These are phyloP conservation scores for Barnettozyma hawaiiensis DNA, from an alignment of 1,139 yeast genomes.

Conservation along the genomic window DNA sequence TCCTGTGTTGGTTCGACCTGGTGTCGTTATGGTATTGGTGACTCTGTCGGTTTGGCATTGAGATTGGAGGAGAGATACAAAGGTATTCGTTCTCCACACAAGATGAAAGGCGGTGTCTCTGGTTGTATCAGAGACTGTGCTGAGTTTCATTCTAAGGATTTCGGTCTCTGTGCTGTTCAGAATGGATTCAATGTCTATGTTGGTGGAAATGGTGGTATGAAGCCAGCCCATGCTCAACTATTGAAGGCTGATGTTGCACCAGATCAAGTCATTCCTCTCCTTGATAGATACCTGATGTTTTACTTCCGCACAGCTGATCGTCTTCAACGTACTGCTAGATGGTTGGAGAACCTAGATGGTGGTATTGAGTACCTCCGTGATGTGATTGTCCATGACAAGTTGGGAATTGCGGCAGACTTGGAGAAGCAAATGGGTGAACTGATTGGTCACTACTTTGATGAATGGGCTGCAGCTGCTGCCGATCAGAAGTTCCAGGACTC, in stretches of 20 bases:
- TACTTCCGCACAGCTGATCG: constrained; percentile 33
- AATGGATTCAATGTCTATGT: constrained; percentile 32
- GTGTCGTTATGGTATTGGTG: constrained; percentile 35
- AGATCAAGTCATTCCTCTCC: constrained; percentile 30
- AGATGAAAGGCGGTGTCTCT: constrained; percentile 33
- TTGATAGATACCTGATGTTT: constrained; percentile 32
- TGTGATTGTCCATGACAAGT: constrained; percentile 30
- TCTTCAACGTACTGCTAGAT: constrained; percentile 32
- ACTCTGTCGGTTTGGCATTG: constrained; percentile 32
- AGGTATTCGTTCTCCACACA: constrained; percentile 32
- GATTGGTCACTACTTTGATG: constrained; percentile 30
- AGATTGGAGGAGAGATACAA: constrained; percentile 32
- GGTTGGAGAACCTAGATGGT: constrained; percentile 31
- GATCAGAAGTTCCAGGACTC: constrained; percentile 19
- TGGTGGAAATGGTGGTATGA: constrained; percentile 35
- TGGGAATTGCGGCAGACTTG: constrained; percentile 30
- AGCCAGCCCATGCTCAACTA: constrained; percentile 32
- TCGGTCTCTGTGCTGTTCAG: constrained; percentile 30
- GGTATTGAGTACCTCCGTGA: constrained; percentile 31
- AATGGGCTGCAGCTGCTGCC: constrained; percentile 28
- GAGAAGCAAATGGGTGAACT: constrained; percentile 30
- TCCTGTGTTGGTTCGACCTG: constrained; percentile 35
- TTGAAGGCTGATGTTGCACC: constrained; percentile 30
- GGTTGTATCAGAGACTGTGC: constrained; percentile 35
- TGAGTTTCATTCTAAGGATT: constrained; percentile 33